Conservation (phyloP, 1,284 basidiomycete species). For the Anthracocystis panici-leucophaei region DNA sequence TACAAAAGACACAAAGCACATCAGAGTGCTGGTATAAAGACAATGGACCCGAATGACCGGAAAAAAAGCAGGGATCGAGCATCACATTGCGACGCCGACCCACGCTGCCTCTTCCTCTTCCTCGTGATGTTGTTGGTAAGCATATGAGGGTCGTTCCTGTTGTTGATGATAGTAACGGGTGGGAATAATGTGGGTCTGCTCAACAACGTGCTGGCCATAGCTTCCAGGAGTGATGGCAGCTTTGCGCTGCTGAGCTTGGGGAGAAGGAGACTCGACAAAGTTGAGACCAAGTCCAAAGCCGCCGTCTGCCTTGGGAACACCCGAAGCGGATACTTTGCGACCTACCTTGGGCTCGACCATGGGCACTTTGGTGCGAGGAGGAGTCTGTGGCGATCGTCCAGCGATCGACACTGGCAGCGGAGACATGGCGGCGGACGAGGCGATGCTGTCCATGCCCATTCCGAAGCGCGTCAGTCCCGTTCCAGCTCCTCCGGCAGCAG, state of each 20-base stretch:
- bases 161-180: constrained; percentile 7
- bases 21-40: constrained; percentile 7
- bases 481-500: background rate
- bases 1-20: background rate
- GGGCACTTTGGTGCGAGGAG: constrained; percentile 25
- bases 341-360: constrained; percentile 16
- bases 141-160: background rate
- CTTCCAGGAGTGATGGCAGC: constrained; percentile 26
- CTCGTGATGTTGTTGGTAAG: constrained; percentile 21
- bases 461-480: constrained; percentile 28
- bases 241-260: constrained; percentile 28
- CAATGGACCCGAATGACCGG: background rate
- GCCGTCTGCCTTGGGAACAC: constrained; percentile 32
- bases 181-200: constrained; percentile 11
- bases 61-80: constrained; percentile 10
- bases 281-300: constrained; percentile 50
- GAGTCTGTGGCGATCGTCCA: constrained; percentile 49
- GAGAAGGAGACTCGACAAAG: constrained; percentile 48
- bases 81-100: constrained; percentile 50
- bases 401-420: constrained; percentile 50
- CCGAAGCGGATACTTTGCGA: constrained; percentile 37
- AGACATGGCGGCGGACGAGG: constrained; percentile 37
- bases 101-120: constrained; percentile 42
- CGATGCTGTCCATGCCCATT: constrained; percentile 28
- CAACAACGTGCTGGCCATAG: constrained; percentile 26